A percentile compares a stretch with the other conserved stretches of the same genome.
These are phyloP conservation scores for Globisporangium apiculatum DNA, from an alignment of 352 stramenopile species.

Conservation along the genomic window DNA sequence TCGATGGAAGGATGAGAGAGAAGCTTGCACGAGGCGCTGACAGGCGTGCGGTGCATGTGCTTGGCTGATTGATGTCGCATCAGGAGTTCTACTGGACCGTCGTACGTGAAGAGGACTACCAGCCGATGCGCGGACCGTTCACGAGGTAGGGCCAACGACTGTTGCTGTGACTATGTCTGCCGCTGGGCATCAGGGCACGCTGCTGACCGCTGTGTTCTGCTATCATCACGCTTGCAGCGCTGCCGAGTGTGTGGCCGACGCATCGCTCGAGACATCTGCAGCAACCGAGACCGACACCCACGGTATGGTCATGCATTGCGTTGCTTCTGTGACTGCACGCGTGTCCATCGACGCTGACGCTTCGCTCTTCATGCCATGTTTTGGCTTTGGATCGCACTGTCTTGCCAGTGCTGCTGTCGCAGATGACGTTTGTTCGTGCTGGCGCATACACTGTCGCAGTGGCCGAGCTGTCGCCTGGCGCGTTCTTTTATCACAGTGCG, in stretches of 20 bases:
- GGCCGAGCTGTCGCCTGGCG: slow-evolving; percentile 29
- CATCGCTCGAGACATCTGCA: slow-evolving; percentile 4
- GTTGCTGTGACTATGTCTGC: slow-evolving; percentile 9
- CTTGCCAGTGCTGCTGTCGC: slow-evolving; percentile 17
- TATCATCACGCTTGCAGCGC: slow-evolving; percentile 1
- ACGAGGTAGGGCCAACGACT: slow-evolving; percentile 21
- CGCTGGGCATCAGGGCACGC: too few relatives aligned
- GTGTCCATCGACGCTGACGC: too few relatives aligned
- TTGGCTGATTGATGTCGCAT: too few relatives aligned
- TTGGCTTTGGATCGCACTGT: background rate
- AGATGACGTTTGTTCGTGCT: slow-evolving; percentile 31
- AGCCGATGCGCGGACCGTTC: slow-evolving; percentile 46
- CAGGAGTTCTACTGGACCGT: slow-evolving; percentile 50
- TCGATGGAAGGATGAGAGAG: background rate
- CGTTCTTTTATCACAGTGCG: slow-evolving; percentile 60
- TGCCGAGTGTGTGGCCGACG: slow-evolving; percentile 35
- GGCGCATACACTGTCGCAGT: slow-evolving; percentile 35
- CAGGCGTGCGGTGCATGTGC: background rate
- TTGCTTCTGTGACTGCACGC: too few relatives aligned
- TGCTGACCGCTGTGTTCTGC: too few relatives aligned
- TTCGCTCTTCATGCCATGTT: background rate
- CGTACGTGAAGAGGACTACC: slow-evolving; percentile 33
- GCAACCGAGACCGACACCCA: slow-evolving; percentile 19
- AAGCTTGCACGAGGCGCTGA: background rate
- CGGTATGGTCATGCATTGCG: slow-evolving; percentile 12